Evolutionary conservation across 1,284 basidiomycete species (phyloP), one percentile per base, ranked within the genome.

Genomic region (Testicularia cyperi): DNA sequence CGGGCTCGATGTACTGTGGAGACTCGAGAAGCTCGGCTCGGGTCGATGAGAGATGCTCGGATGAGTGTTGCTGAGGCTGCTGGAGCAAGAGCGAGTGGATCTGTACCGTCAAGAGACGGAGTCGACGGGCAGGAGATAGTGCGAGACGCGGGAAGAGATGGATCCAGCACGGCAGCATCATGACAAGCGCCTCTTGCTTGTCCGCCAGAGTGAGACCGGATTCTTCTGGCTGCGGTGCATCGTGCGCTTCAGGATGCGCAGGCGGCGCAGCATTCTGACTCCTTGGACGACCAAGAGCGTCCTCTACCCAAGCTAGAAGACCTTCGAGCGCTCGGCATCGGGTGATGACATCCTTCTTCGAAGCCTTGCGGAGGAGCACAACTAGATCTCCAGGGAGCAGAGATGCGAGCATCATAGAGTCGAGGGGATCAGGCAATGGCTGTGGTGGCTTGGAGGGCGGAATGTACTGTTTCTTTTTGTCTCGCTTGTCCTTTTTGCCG

Each of bases 291-390:
- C 81, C 78, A 22, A 81, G 79, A 34, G 78, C 77, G 24, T 78
- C 72, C 53, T 44, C 43, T 33, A 19, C 90, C 88, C 88, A 94
- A 2, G 77, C 80, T 8, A 82, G 75, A 52, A 98, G 77, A 47
- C 92, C 91, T 71, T 97, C 94, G 49, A 97, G 78, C 0, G 90
- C 92, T 65, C 88, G 86, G 14, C 83, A 80, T 72, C 91, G 87
- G 1, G 94, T 97, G 30, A 90, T 83, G 15, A 84, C 83, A 58
- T 95, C 92, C 80, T 95, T 96, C 82, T 98, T 98, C 23, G 84
- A 85, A 32, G 97, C 80, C 43, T 85, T 84, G 38, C 90, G 80
- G 36, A 97, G 81, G 1, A 91, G 82, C 18, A 98, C 84, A 13
- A 94, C 82, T 15, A 97, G 81, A 35, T 92, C 90, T 0, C 91